These are phyloP conservation scores for Yamadazyma laniorum DNA, from an alignment of 805 yeast species.

Conservation along the genomic window DNA sequence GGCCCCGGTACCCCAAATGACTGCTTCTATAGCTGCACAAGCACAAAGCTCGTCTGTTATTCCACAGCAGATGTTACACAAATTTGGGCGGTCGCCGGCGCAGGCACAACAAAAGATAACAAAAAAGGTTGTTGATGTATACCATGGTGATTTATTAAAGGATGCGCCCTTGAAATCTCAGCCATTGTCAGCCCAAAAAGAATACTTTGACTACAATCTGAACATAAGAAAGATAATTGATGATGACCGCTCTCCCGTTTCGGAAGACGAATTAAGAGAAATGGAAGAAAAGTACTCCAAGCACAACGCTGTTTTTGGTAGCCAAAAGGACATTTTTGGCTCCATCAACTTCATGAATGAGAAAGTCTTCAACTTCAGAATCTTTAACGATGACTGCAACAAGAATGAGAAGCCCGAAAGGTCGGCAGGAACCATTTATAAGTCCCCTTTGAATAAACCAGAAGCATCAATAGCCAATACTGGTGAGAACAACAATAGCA, in stretches of 20 bases:
- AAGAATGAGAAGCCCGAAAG: not conserved
- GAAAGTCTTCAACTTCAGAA: slow-evolving; percentile 33
- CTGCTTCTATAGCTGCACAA: not conserved
- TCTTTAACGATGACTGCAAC: slow-evolving; percentile 20
- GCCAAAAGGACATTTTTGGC: slow-evolving; percentile 30
- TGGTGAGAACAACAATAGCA: slow-evolving; percentile 1
- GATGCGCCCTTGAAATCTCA: slow-evolving; percentile 51
- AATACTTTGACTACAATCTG: slow-evolving; percentile 26
- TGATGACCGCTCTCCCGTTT: slow-evolving; percentile 28
- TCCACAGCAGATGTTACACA: not conserved
- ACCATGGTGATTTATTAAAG: slow-evolving; percentile 43
- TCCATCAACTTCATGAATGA: slow-evolving; percentile 37
- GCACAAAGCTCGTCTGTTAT: not conserved
- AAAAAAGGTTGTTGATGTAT: slow-evolving; percentile 46
- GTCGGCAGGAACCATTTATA: not conserved
- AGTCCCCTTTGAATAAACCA: not conserved
- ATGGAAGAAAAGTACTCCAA: slow-evolving; percentile 27
- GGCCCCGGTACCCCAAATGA: not conserved
- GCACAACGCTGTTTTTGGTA: slow-evolving; percentile 11
- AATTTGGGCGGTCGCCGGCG: not conserved
- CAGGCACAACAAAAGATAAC: not conserved
- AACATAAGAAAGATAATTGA: slow-evolving; percentile 8
- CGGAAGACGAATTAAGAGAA: slow-evolving; percentile 31
- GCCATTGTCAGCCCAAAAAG: slow-evolving; percentile 50
- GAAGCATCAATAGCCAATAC: slow-evolving; percentile 2